Evolutionary conservation across 73 alveolate species (phyloP), one percentile per base, ranked within the genome.

Genomic region (Urostyla sp.): DNA sequence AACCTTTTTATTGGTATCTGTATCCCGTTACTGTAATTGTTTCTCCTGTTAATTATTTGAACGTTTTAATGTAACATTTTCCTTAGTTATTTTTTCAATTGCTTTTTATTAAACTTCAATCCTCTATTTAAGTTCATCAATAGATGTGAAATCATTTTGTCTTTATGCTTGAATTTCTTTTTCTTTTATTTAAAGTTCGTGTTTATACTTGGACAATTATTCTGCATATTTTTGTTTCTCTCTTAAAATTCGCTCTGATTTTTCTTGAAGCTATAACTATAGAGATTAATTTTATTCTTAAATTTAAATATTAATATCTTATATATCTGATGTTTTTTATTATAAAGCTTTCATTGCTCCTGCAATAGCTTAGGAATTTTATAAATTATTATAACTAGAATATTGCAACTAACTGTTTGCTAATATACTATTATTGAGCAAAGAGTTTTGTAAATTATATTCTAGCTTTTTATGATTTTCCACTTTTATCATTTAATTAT

Each of bases 321-420:
- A 52, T 23, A 59, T 32, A 7, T 24, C 13, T 34, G 32, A 35
- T 2, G 37, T 32, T 34, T 34, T 59, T 6, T 28, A 20, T 34
- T 59, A 59, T 36, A 59, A 34, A 28, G 76, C 55, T 31, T 59
- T 59, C 55, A 59, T 30, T 2, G 76, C 76, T n/a, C 76, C 76
- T 6, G 76, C 76, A 11, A 59, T 59, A 5, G 76, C 76, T 31
- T 59, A 59, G n/a, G 76, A 59, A 30, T 59, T 55, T 24, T 55
- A 21, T 7, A 55, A 6, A 27, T 55, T 27, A 21, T 6, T 8
- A 50, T 50, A n/a, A 11, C 8, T n/a, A 8, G 7, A 50, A 7
- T 50, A 8, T 8, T 55, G 21, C 5, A 27, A 23, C 20, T 55
- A 55, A 4, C 31, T 23, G 24, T 43, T 27, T 8, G 48, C 24